Base-by-base conservation (phyloP, 2,329 filamentous ascomycete species). In the Neopestalotiopsis sp. region DNA sequence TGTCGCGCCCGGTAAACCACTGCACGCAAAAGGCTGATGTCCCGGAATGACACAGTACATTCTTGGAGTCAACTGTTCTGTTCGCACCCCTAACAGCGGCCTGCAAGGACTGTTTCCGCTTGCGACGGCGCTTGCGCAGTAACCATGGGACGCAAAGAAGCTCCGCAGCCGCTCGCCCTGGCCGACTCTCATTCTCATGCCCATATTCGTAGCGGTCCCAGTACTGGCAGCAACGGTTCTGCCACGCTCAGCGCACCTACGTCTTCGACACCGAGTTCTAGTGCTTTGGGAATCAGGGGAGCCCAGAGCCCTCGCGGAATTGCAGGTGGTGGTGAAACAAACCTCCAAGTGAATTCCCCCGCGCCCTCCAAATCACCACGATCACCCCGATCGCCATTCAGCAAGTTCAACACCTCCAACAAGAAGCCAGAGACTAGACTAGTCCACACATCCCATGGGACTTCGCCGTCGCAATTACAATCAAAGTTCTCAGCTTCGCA, bases 131-230 rank as follows among this genome's bases (percentile, higher is more conserved):
- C 61, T 59, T 65, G 66, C 30, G 69, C 71, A 80, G 52, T 56
- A 67, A 67, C 70, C 72, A 89, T 89, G 87, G 86, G 83, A 81
- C 87, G 87, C 78, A 89, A 88, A 80, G 81, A 84, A 76, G 85
- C 84, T 80, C 87, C 86, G 73, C 84, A 88, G 82, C 86, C 87
- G 80, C 84, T 89, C 80, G 80, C 84, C 77, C 82, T 89, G 79
- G 81, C 82, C 75, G 82, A 82, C 73, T 78, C 79, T 72, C 75
- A 78, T 69, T 76, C 77, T 72, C 76, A 75, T 65, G 70, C 74
- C 75, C 75, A 74, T 76, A 77, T 81, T 70, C 74, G 76, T 67
- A 76, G 76, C 69, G 74, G 76, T 30, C 59, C 56, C 52, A 66
- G 59, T 42, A 40, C 28, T 20, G 17, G 40, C 28, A 62, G 32